Conservation (phyloP, 306 rosid genomes). For the Corylus avellana region DNA sequence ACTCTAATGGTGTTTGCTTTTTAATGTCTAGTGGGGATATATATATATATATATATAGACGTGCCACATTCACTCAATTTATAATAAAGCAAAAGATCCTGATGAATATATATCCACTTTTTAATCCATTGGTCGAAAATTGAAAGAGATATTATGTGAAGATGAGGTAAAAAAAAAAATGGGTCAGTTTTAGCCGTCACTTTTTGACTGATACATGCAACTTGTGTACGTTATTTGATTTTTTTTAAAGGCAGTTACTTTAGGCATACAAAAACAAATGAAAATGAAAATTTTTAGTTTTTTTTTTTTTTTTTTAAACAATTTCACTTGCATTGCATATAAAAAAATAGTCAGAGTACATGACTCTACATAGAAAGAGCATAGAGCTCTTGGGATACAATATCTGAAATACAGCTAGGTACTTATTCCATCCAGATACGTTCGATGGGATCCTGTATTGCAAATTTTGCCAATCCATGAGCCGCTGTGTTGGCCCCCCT, state of each 20-base stretch:
- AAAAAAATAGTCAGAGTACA: too few species aligned
- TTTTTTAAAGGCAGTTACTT: not conserved
- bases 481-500: too few species aligned
- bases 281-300: not conserved
- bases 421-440: too few species aligned
- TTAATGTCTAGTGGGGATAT: conserved; percentile 12
- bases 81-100: not conserved
- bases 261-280: not conserved
- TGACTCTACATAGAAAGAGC: too few species aligned
- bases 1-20: not conserved
- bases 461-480: too few species aligned
- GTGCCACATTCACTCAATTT: conserved; percentile 9
- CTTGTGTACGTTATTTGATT: not conserved
- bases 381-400: too few species aligned
- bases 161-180: too few species aligned
- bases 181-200: not conserved
- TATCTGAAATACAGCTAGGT: too few species aligned
- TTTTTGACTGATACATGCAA: not conserved
- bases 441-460: too few species aligned
- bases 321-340: too few species aligned
- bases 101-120: not conserved
- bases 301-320: too few species aligned
- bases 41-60: not conserved
- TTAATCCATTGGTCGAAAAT: not conserved
- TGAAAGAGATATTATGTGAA: not conserved